A percentile compares a stretch with the other conserved stretches of the same genome.
These are phyloP conservation scores for Helicocarpus griseus DNA, from an alignment of 2,329 filamentous ascomycete species.

Conservation along the genomic window DNA sequence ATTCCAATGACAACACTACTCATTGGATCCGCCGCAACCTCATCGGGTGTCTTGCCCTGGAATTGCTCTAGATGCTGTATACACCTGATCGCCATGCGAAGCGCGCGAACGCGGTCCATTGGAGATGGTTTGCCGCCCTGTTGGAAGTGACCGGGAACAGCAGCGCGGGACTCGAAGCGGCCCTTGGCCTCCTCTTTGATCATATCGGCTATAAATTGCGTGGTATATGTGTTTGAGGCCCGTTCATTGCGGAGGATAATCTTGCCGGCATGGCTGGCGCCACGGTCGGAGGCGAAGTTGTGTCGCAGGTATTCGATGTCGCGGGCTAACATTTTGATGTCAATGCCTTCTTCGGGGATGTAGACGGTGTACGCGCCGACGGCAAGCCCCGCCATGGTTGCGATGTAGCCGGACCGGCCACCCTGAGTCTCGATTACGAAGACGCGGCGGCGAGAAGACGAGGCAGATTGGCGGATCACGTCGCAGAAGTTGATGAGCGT, in stretches of 20 bases:
- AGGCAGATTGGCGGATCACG: conserved; percentile 94
- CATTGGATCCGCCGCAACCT: conserved; percentile 63
- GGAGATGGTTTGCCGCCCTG: conserved; percentile 86
- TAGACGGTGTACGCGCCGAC: conserved; percentile 91
- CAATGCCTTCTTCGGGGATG: conserved; percentile 92
- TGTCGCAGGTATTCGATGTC: conserved; percentile 85
- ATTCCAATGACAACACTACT: conserved; percentile 83
- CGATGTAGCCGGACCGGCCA: conserved; percentile 86
- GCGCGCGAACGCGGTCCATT: conserved; percentile 91
- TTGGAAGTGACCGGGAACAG: conserved; percentile 88
- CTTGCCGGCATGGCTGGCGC: conserved; percentile 81
- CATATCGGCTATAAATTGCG: conserved; percentile 88
- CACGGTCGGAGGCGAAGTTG: conserved; percentile 74
- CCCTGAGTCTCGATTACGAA: conserved; percentile 98
- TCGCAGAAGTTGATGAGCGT: conserved; percentile 92
- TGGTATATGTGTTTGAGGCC: conserved; percentile 79
- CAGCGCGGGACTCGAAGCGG: conserved; percentile 84
- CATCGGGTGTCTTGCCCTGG: conserved; percentile 53
- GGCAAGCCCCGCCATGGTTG: conserved; percentile 79
- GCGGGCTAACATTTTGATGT: conserved; percentile 79
- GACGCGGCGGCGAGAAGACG: conserved; percentile 81
- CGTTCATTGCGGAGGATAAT: conserved; percentile 96
- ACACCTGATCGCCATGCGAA: conserved; percentile 86
- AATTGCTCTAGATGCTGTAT: conserved; percentile 82
- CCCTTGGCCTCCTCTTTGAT: conserved; percentile 89